Conservation (phyloP, 106 monocot species). For the Allium fistulosum region DNA sequence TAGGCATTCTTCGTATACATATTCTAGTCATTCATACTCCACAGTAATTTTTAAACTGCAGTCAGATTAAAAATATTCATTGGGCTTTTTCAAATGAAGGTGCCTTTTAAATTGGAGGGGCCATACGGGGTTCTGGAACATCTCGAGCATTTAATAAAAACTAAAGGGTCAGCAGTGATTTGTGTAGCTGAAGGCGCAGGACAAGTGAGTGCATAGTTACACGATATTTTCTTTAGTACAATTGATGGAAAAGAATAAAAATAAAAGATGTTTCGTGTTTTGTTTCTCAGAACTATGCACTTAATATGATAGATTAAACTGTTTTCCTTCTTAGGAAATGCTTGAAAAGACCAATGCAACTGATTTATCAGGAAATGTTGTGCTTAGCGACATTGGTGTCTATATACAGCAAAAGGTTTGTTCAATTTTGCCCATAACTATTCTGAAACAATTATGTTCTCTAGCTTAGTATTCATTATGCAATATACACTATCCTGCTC, state of each 20-base stretch:
- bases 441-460: too few species aligned
- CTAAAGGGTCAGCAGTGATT: constrained; percentile 72
- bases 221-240: background rate
- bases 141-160: constrained; percentile 53
- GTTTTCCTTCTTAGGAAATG: constrained; percentile 25
- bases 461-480: background rate
- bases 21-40: too few species aligned
- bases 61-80: too few species aligned
- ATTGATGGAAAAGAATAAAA: too few species aligned
- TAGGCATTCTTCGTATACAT: too few species aligned
- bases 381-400: constrained; percentile 46
- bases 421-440: background rate
- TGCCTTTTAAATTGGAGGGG: constrained; percentile 67
- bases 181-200: constrained; percentile 86
- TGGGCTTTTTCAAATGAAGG: constrained; percentile 29
- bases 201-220: constrained; percentile 43
- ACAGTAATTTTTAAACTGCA: too few species aligned
- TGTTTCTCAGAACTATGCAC: background rate
- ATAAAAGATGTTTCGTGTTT: background rate
- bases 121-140: constrained; percentile 61
- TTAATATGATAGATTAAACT: background rate
- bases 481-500: background rate
- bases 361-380: constrained; percentile 46
- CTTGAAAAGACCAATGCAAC: constrained; percentile 39
- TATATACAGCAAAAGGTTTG: constrained; percentile 43